Conservation (phyloP, 225 moss, liverwort and hornwort genomes). For the Anthoceros angustus region DNA sequence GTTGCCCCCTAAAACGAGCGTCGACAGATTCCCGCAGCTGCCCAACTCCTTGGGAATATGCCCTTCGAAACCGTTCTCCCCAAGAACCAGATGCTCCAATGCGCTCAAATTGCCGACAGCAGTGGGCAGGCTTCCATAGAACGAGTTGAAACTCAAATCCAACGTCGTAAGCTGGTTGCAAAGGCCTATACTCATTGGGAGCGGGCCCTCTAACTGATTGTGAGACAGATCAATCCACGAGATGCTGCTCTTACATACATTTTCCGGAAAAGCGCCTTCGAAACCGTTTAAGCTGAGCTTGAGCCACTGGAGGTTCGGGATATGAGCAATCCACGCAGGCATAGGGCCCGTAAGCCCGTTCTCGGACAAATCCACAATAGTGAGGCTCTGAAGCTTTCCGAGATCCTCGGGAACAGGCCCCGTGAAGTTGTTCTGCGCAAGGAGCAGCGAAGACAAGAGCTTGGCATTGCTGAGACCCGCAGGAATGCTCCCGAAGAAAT, state of each 20-base stretch:
- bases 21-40: not conserved
- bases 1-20: not conserved
- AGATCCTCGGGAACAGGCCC: not conserved
- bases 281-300: not conserved
- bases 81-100: not conserved
- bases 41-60: not conserved
- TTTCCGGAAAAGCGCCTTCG: not conserved
- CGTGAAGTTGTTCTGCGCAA: not conserved
- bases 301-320: not conserved
- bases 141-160: not conserved
- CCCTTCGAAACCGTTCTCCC: not conserved
- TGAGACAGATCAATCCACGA: constrained; percentile 34
- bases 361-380: not conserved
- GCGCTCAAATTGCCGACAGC: not conserved
- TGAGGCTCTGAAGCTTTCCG: not conserved
- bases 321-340: not conserved
- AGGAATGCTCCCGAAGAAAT: not conserved
- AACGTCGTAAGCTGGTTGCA: not conserved
- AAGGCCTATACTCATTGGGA: not conserved
- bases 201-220: not conserved
- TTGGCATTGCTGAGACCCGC: not conserved
- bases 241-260: constrained; percentile 11
- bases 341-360: not conserved
- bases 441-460: not conserved
- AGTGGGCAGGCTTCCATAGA: not conserved